phyloP scores from a whole-genome alignment of 768 basidiomycete species.

The Lanmaoa pseudosensibilis region DNA sequence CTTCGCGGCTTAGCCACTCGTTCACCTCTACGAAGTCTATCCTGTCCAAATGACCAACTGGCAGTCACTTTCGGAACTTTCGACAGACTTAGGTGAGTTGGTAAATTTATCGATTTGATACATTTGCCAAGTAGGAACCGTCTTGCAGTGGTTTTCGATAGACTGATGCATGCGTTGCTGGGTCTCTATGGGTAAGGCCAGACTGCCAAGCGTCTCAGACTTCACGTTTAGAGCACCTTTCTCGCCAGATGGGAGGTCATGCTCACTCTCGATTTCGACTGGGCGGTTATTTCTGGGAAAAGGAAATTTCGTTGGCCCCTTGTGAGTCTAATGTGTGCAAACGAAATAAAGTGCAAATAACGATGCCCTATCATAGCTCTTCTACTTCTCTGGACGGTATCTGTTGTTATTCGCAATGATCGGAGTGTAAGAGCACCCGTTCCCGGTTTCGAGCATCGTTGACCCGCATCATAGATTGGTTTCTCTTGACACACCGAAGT shows the following conservation, averaged over 20 bases:
- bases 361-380: slow-evolving; percentile 32
- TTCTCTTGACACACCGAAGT: slow-evolving; percentile 39
- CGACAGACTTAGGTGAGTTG: slow-evolving; percentile 37
- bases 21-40: background rate
- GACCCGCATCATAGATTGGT: slow-evolving; percentile 21
- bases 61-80: slow-evolving; percentile 39
- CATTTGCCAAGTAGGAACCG: background rate
- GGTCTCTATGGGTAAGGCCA: slow-evolving; percentile 45
- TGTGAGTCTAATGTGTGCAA: slow-evolving; percentile 31
- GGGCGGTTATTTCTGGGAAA: slow-evolving; percentile 40
- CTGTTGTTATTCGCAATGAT: slow-evolving; percentile 44
- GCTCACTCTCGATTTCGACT: slow-evolving; percentile 45
- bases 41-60: slow-evolving; percentile 39
- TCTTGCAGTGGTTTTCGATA: slow-evolving; percentile 38
- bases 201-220: background rate
- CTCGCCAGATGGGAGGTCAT: slow-evolving; percentile 43
- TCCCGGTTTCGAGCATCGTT: background rate
- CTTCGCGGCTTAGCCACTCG: background rate
- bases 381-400: slow-evolving; percentile 49
- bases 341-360: background rate
- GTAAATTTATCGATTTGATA: background rate
- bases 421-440: slow-evolving; percentile 40
- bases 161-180: slow-evolving; percentile 43
- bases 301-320: slow-evolving; percentile 48
- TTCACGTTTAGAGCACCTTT: background rate